Evolutionary conservation across 2,329 filamentous ascomycete genomes (phyloP), one percentile per base, ranked within the genome.

Genomic region (Cercospora citrullina): DNA sequence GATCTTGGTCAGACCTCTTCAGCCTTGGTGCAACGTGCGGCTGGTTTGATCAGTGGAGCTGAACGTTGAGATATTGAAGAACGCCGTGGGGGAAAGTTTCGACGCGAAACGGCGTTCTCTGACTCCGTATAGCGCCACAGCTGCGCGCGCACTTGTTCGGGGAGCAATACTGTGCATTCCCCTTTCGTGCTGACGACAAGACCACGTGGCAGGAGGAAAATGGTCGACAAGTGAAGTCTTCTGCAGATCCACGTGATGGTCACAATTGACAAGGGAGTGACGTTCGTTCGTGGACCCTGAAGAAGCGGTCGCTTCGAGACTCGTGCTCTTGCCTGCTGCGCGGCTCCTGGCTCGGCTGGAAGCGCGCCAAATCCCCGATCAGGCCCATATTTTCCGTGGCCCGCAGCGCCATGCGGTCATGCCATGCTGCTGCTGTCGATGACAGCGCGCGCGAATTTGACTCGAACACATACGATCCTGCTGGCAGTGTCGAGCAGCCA

Each of bases 311-410:
- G 42, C 42, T 48, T 48, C 42, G 42, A 57, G 51, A 57, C 51
- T 57, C n/a, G 21, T 57, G 42, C n/a, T 18, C 42, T 48, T 18
- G 42, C n/a, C 42, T 16, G 21, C 12, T 57, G 53, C 53, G 53
- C 26, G 53, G 23, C 53, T 28, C 26, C 53, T 28, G 53, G 45
- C 45, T 51, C 53, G 53, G 48, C 48, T 16, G 53, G 53, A 30
- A 28, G 28, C 53, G 53, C 53, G 53, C 53, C 53, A 57, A 30
- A 57, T 57, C 53, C 53, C 53, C 53, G 53, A 31, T 57, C 53
- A 28, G 8, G 14, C 53, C 28, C 53, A 21, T 48, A 48, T 18
- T 48, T 48, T 39, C 36, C 36, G 36, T 39, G 36, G 18, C 42
- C 42, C 42, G 42, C 42, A 48, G 42, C 42, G 42, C n/a, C 18